Evolutionary conservation across 345 rosid species (phyloP), one percentile per base, ranked within the genome.

Genomic region (Erucastrum elatum): DNA sequence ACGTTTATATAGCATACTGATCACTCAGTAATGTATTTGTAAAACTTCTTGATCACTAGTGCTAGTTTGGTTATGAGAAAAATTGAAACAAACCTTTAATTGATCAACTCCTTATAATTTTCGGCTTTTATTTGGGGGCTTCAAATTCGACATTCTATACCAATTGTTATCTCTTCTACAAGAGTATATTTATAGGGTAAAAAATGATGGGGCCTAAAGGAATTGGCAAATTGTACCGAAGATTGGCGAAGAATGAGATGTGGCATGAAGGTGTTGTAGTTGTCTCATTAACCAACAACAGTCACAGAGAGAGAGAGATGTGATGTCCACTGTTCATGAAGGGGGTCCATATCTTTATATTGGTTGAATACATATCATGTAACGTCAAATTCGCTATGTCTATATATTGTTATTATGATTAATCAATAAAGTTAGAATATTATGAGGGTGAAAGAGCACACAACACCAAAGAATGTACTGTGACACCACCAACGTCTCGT

Each of bases 261-360:
- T 75, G 80, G 83, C 83, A 81, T 81, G 66, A 75, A 81, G 73
- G 83, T 81, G 69, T 76, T 81, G 83, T 81, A 59, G 83, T 76
- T 81, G 83, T 81, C 83, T 81, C 83, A 81, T 81, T 81, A 81
- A 81, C 80, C 80, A 75, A 81, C 77, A 81, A 80, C 80, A 81
- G 65, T 71, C 77, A 29, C 25, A 70, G 72, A 75, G 76, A 75
- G 64, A 75, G 64, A 75, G 76, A 66, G 72, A 70, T 70, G 80
- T 75, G 76, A 75, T 71, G 80, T 71, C 71, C 74, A 75, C 71
- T 68, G 78, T 68, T 79, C 82, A 73, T 34, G 15, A 49, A 70
- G 49, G 64, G 82, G 83, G 72, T 75, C 83, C 83, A 80, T 75
- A 64, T 60, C 49, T 58, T 69, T 75, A 68, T 75, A 56, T 65